phyloP scores from a whole-genome alignment of 2,329 filamentous ascomycete genomes.

The Trichoderma sp. region DNA sequence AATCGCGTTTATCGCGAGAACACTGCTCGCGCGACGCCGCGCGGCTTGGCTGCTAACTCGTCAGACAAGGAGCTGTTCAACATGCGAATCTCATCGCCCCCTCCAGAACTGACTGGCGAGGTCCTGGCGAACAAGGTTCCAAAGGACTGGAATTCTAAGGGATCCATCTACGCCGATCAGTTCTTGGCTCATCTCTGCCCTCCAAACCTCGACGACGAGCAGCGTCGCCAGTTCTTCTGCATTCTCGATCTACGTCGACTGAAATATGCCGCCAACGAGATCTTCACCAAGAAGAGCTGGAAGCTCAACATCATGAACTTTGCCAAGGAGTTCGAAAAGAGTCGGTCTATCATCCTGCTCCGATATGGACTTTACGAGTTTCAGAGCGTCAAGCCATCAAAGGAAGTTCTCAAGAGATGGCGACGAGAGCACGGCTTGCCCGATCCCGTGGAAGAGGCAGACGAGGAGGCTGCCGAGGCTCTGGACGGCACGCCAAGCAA shows the following conservation, averaged over 20 bases:
- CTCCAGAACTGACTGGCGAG: conserved; percentile 58
- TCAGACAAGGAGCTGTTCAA: conserved; percentile 55
- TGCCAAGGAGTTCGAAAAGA: conserved; percentile 66
- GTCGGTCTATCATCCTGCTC: conserved; percentile 60
- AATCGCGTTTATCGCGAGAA: conserved; percentile 47
- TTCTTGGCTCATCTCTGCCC: conserved; percentile 60
- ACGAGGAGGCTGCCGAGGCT: neutral
- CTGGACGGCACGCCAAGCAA: conserved; percentile 28
- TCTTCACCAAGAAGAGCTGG: conserved; percentile 63
- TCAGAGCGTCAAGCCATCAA: conserved; percentile 61
- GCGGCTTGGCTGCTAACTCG: conserved; percentile 52
- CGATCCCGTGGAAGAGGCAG: conserved; percentile 46
- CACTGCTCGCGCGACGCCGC: conserved; percentile 49
- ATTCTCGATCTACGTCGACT: conserved; percentile 62
- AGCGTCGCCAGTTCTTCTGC: conserved; percentile 63
- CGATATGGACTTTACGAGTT: conserved; percentile 65
- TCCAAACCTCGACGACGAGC: conserved; percentile 57
- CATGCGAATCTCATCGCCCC: conserved; percentile 61
- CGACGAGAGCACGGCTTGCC: conserved; percentile 57
- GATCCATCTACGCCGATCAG: conserved; percentile 62
- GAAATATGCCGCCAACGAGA: conserved; percentile 63
- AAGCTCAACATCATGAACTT: conserved; percentile 64
- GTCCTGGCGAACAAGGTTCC: conserved; percentile 55
- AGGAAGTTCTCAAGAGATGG: conserved; percentile 60
- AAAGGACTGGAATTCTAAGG: conserved; percentile 51